phyloP scores from a whole-genome alignment of 257 asterid genomes.

The Echites panduratus region DNA sequence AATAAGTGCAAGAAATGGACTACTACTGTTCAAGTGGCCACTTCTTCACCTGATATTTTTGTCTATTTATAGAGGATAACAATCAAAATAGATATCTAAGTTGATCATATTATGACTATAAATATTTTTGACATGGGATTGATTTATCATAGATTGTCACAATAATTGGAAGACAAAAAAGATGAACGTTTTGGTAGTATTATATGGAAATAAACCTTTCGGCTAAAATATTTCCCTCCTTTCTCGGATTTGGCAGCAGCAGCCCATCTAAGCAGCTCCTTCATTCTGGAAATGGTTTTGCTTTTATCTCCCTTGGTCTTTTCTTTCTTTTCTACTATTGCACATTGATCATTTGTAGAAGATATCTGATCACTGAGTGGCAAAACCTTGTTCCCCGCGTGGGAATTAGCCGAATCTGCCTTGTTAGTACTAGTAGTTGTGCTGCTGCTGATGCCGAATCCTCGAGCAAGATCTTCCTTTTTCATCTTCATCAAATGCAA shows the following conservation, averaged over 20 bases:
- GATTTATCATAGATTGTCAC: no score
- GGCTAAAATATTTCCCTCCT: constrained; percentile 43
- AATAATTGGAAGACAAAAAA: not conserved
- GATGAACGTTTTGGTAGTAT: not conserved
- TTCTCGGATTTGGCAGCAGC: constrained; percentile 52
- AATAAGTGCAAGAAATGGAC: no score
- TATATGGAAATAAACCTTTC: constrained; percentile 40
- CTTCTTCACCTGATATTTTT: not conserved
- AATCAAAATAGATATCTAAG: no score
- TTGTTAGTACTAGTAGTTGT: constrained; percentile 25
- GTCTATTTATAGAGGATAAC: no score
- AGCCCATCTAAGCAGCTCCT: constrained; percentile 69
- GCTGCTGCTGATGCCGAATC: constrained; percentile 25
- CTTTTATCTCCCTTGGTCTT: constrained; percentile 37
- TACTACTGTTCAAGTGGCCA: not conserved
- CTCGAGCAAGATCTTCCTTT: constrained; percentile 36
- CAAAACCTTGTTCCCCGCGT: constrained; percentile 44
- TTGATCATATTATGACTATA: no score
- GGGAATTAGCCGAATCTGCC: constrained; percentile 23
- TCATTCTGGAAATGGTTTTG: constrained; percentile 53
- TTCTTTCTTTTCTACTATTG: constrained; percentile 33
- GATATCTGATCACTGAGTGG: constrained; percentile 37
- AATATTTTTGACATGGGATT: no score
- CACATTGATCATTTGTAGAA: constrained; percentile 20
- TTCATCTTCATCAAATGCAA: constrained; percentile 42